Evolutionary conservation across 116 monocot species (phyloP).

Genomic region (Papilionanthe hybrid): DNA sequence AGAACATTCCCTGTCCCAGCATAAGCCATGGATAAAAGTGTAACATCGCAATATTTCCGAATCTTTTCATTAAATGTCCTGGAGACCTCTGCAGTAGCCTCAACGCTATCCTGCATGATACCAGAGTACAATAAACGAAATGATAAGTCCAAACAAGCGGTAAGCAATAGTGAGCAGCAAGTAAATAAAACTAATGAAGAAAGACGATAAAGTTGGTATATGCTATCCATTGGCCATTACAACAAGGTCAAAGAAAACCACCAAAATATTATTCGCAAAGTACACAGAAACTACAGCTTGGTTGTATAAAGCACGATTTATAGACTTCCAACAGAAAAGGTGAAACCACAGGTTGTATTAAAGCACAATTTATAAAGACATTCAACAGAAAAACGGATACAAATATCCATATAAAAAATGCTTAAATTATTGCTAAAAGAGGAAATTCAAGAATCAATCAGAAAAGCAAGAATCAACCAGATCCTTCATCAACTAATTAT

Average conservation of each 20-base stretch:
- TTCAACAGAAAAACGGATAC: neutral
- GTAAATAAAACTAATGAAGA: neutral
- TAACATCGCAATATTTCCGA: slow-evolving; percentile 89
- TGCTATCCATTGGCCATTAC: neutral
- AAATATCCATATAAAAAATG: neutral
- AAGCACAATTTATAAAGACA: neutral
- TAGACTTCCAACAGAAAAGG: neutral
- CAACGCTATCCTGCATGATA: slow-evolving; percentile 78
- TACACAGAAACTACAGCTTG: neutral
- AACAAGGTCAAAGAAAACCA: neutral
- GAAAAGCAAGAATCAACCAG: neutral
- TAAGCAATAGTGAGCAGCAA: neutral
- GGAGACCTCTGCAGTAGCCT: slow-evolving; percentile 91
- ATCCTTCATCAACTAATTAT: neutral
- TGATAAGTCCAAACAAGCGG: neutral
- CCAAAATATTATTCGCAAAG: neutral
- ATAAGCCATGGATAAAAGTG: slow-evolving; percentile 89
- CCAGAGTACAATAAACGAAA: neutral
- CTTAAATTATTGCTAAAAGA: neutral
- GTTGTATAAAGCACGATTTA: neutral
- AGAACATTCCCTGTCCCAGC: slow-evolving; percentile 98
- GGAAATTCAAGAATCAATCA: neutral
- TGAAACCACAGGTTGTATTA: neutral
- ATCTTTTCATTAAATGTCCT: slow-evolving; percentile 98
- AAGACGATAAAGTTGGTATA: neutral